phyloP scores from a whole-genome alignment of 768 basidiomycete genomes.

The Nevesoporus exiguus region DNA sequence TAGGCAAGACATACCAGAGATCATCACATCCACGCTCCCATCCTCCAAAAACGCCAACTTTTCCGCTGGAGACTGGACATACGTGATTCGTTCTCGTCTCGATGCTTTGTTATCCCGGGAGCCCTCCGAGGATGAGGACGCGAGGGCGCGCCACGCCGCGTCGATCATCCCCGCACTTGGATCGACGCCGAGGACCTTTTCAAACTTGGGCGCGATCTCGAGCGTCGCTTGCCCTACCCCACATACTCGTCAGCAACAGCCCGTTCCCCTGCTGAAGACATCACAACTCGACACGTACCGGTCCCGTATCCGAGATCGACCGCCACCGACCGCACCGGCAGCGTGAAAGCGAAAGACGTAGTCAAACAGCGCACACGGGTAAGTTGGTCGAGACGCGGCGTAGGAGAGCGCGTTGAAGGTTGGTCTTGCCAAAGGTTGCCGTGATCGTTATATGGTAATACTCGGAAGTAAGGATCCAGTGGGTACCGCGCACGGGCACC shows the following conservation, averaged over 20 bases:
- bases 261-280: no score
- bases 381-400: conserved; percentile 68
- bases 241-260: no score
- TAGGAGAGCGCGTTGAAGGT: conserved; percentile 65
- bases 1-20: conserved; percentile 50
- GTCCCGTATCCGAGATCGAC: conserved; percentile 84
- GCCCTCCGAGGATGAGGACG: no score
- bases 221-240: conserved; percentile 70
- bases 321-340: conserved; percentile 35
- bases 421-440: neutral
- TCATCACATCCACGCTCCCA: conserved; percentile 62
- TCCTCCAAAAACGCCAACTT: conserved; percentile 47
- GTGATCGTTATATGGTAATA: no score
- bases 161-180: conserved; percentile 72
- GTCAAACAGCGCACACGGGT: conserved; percentile 64
- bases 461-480: no score
- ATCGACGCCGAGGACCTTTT: conserved; percentile 64
- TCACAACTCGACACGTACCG: no score
- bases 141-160: conserved; percentile 37
- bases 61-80: conserved; percentile 49
- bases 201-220: conserved; percentile 54
- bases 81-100: conserved; percentile 24
- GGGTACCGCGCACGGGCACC: no score
- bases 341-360: conserved; percentile 59
- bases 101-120: no score